Conservation (phyloP, 306 rosid genomes). For the Cicer cuneatum region DNA sequence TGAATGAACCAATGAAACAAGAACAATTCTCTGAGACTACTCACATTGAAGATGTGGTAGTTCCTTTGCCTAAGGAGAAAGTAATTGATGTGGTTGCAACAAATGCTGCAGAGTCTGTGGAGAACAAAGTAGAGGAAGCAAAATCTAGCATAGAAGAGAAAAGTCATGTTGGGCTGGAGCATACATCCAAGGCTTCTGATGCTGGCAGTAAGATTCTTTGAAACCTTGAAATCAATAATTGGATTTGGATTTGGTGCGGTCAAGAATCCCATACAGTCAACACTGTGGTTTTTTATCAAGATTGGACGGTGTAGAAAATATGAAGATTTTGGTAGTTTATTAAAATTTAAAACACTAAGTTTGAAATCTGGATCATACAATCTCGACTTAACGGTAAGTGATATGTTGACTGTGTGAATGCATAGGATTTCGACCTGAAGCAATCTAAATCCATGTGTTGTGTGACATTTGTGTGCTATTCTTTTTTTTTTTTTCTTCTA, state of each 20-base stretch:
- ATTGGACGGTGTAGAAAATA: no score
- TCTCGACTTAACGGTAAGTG: no score
- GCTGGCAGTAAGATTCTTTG: constrained; percentile 15
- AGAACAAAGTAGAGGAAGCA: constrained; percentile 42
- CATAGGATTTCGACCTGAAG: no score
- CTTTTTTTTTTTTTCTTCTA: neutral
- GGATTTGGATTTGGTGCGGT: no score
- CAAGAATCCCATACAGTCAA: no score
- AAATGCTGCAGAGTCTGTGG: neutral
- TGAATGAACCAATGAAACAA: constrained; percentile 1
- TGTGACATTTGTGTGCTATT: constrained; percentile 35
- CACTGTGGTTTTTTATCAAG: no score
- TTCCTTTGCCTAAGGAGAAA: constrained; percentile 39
- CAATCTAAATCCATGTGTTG: neutral
- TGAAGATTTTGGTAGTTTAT: no score
- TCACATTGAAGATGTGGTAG: constrained; percentile 3
- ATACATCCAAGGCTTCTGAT: constrained; percentile 30
- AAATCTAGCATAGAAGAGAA: neutral
- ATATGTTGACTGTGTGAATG: no score
- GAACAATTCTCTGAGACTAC: neutral
- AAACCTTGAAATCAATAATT: neutral
- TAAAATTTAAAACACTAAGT: no score
- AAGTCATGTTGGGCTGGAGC: neutral
- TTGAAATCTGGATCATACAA: no score
- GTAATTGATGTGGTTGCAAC: constrained; percentile 28